A percentile compares a stretch with the other conserved stretches of the same genome.
Evolutionary conservation across 768 basidiomycete species (phyloP).

Genomic region (Boletellus sp.): DNA sequence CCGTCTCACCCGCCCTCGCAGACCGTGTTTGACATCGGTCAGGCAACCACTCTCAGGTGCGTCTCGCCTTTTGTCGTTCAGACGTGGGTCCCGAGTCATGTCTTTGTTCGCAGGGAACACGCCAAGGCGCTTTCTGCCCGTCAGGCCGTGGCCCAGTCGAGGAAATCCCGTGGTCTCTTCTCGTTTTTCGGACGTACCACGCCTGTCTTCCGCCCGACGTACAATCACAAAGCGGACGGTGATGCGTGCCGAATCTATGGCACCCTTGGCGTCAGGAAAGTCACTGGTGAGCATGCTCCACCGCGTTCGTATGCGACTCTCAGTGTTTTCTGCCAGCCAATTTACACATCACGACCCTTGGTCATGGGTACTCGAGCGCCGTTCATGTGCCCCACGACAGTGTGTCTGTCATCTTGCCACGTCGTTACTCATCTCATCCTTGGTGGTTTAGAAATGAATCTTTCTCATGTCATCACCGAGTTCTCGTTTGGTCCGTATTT

Average conservation of each 20-base stretch:
- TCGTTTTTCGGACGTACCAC: slow-evolving; percentile 45
- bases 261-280: slow-evolving; percentile 78
- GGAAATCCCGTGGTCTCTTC: slow-evolving; percentile 72
- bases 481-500: slow-evolving; percentile 97
- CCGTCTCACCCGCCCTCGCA: slow-evolving; percentile 22
- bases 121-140: slow-evolving; percentile 61
- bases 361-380: slow-evolving; percentile 87
- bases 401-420: slow-evolving; percentile 38
- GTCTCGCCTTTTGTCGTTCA: slow-evolving; percentile 9
- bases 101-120: slow-evolving; percentile 48
- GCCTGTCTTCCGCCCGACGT: slow-evolving; percentile 64
- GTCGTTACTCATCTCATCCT: neutral
- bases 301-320: neutral
- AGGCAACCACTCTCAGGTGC: slow-evolving; percentile 70
- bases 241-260: slow-evolving; percentile 87
- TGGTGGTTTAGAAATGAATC: slow-evolving; percentile 76
- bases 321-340: slow-evolving; percentile 53
- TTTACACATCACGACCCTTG: slow-evolving; percentile 89
- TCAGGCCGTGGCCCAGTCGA: slow-evolving; percentile 69
- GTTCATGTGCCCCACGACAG: slow-evolving; percentile 85
- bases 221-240: slow-evolving; percentile 62
- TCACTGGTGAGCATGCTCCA: slow-evolving; percentile 57
- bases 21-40: slow-evolving; percentile 78
- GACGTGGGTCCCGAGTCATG: neutral
- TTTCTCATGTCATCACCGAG: slow-evolving; percentile 94